Conservation (phyloP, 331 rosid genomes). For the Cydonia oblonga region DNA sequence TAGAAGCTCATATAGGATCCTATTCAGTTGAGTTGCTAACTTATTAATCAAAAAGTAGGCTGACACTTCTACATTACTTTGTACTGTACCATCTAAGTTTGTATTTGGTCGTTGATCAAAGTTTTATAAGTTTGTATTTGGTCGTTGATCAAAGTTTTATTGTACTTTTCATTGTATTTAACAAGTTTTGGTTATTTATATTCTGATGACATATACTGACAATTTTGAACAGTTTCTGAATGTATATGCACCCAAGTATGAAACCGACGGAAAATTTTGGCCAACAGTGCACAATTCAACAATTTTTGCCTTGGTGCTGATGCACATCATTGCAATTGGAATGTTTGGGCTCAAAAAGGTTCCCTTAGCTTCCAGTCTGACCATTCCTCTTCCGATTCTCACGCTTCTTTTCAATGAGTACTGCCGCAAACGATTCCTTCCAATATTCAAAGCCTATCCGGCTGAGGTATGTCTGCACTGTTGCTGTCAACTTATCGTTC, state of each 20-base stretch:
- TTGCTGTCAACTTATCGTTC: not conserved
- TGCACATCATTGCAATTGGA: conserved; percentile 81
- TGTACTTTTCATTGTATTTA: not conserved
- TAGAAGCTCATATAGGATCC: not conserved
- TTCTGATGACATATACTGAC: not conserved
- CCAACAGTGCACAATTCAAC: conserved; percentile 57
- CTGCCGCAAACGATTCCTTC: conserved; percentile 56
- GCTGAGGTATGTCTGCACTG: conserved; percentile 41
- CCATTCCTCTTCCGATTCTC: conserved; percentile 63
- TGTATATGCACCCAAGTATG: conserved; percentile 55
- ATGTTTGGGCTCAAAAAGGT: conserved; percentile 61
- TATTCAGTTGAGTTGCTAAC: not conserved
- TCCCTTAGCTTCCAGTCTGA: conserved; percentile 50
- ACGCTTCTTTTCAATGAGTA: conserved; percentile 72
- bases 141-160: not conserved
- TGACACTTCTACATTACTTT: not conserved
- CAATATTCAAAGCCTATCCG: conserved; percentile 48
- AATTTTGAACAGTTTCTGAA: conserved; percentile 47
- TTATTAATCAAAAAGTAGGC: not conserved
- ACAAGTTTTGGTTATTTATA: not conserved
- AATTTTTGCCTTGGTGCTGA: conserved; percentile 59
- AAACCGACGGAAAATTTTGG: conserved; percentile 71
- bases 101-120: not conserved
- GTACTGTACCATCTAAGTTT: not conserved
- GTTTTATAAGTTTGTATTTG: not conserved